phyloP scores from a whole-genome alignment of 2,329 filamentous ascomycete genomes.

The Fusarium sp. region DNA sequence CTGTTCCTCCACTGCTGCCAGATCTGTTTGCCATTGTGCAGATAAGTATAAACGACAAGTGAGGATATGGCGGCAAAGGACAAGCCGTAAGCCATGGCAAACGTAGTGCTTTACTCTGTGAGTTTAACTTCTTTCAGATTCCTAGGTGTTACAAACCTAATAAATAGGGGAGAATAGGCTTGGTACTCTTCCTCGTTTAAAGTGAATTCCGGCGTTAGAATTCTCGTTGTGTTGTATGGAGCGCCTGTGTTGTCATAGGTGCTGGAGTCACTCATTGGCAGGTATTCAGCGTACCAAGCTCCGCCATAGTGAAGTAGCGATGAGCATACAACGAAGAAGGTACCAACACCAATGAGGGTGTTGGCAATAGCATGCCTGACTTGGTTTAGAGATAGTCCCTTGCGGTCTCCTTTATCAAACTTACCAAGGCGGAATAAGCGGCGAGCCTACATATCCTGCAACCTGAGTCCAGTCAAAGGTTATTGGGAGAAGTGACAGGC shows the following conservation, averaged over 20 bases:
- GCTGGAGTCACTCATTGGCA: constrained; percentile 79
- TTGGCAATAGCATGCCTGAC: constrained; percentile 80
- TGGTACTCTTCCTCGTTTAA: constrained; percentile 76
- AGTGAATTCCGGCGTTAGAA: constrained; percentile 74
- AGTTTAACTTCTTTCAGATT: constrained; percentile 6
- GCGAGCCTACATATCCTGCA: constrained; percentile 77
- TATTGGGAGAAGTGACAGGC: constrained; percentile 78
- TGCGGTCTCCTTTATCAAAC: constrained; percentile 31
- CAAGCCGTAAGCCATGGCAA: constrained; percentile 78
- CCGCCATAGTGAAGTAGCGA: constrained; percentile 76
- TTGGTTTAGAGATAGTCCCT: neutral
- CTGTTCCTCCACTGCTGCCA: constrained; percentile 75
- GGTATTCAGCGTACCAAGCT: constrained; percentile 74
- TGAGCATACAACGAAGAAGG: constrained; percentile 75
- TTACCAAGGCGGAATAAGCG: constrained; percentile 78
- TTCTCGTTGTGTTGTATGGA: constrained; percentile 74
- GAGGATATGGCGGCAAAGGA: constrained; percentile 81
- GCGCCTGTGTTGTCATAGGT: constrained; percentile 81
- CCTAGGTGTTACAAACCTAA: constrained; percentile 60
- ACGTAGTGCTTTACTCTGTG: constrained; percentile 71
- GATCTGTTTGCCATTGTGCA: constrained; percentile 78
- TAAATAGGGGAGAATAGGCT: constrained; percentile 77
- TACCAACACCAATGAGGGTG: constrained; percentile 76
- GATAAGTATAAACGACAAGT: constrained; percentile 76
- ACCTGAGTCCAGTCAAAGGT: constrained; percentile 86